Conservation (phyloP, 2,329 filamentous ascomycete genomes). For the Cryoendolithus antarcticus region DNA sequence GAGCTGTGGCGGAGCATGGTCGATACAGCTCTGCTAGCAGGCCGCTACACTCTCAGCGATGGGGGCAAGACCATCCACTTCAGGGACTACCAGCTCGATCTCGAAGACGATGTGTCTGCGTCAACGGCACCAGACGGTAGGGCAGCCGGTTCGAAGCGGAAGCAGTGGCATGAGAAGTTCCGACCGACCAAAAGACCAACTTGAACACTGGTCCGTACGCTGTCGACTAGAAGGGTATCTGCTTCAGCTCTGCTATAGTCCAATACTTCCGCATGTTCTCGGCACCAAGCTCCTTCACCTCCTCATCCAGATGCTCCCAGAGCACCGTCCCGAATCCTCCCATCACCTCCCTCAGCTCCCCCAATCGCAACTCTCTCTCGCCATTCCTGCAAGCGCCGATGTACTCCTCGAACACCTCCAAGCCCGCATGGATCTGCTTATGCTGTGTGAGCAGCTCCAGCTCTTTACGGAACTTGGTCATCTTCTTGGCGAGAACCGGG, state of each 20-base stretch:
- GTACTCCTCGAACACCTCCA: slow-evolving; percentile 24
- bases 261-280: slow-evolving; percentile 84
- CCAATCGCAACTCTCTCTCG: slow-evolving; percentile 45
- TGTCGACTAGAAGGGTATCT: slow-evolving; percentile 45
- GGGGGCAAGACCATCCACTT: slow-evolving; percentile 12
- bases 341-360: slow-evolving; percentile 57
- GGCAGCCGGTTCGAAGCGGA: slow-evolving; percentile 20
- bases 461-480: slow-evolving; percentile 62
- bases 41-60: slow-evolving; percentile 12
- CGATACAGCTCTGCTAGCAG: slow-evolving; percentile 14
- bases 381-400: slow-evolving; percentile 34
- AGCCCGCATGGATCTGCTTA: slow-evolving; percentile 57
- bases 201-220: slow-evolving; percentile 1
- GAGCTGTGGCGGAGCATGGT: slow-evolving; percentile 20
- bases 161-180: slow-evolving; percentile 28
- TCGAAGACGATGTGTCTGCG: slow-evolving; percentile 2
- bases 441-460: slow-evolving; percentile 63
- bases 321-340: slow-evolving; percentile 67
- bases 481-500: slow-evolving; percentile 60
- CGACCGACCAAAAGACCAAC: slow-evolving; percentile 18
- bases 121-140: slow-evolving; percentile 10
- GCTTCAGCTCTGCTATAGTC: slow-evolving; percentile 60
- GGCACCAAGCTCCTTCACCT: slow-evolving; percentile 64
- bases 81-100: slow-evolving; percentile 3
- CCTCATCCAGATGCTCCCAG: slow-evolving; percentile 73